phyloP scores from a whole-genome alignment of 495 filamentous ascomycete species.

The Penicillium canariense region DNA sequence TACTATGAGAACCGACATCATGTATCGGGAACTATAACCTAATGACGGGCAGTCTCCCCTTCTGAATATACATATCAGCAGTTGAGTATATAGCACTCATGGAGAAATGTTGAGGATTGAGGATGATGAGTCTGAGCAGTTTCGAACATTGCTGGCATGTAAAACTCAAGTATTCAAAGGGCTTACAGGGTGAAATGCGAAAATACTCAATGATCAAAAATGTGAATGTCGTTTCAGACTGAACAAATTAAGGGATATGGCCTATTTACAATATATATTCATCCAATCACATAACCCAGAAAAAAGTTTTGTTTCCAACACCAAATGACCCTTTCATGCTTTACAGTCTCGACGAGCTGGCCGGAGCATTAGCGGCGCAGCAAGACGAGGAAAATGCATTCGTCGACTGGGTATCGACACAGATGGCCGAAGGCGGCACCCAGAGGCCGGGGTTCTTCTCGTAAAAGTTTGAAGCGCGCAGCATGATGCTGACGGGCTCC shows the following conservation, averaged over 20 bases:
- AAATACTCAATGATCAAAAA: not conserved
- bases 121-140: too few species aligned
- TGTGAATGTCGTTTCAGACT: not conserved
- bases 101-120: too few species aligned
- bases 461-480: conserved; percentile 71
- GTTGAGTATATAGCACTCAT: too few species aligned
- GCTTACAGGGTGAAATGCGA: not conserved
- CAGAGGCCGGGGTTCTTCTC: conserved; percentile 67
- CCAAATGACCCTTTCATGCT: not conserved
- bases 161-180: too few species aligned
- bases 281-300: not conserved
- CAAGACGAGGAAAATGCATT: conserved; percentile 29
- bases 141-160: too few species aligned
- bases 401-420: conserved; percentile 29
- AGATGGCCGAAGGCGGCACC: conserved; percentile 54
- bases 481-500: conserved; percentile 63
- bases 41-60: too few species aligned
- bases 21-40: conserved; percentile 56
- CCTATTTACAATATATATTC: conserved; percentile 10
- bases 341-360: conserved; percentile 21
- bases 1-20: conserved; percentile 73
- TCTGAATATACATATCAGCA: too few species aligned
- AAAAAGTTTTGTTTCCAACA: conserved; percentile 3
- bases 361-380: conserved; percentile 23
- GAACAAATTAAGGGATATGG: not conserved